These are phyloP conservation scores for Zancudomyces culisetae DNA, from an alignment of 371 early-diverging fungal genomes.

Conservation along the genomic window DNA sequence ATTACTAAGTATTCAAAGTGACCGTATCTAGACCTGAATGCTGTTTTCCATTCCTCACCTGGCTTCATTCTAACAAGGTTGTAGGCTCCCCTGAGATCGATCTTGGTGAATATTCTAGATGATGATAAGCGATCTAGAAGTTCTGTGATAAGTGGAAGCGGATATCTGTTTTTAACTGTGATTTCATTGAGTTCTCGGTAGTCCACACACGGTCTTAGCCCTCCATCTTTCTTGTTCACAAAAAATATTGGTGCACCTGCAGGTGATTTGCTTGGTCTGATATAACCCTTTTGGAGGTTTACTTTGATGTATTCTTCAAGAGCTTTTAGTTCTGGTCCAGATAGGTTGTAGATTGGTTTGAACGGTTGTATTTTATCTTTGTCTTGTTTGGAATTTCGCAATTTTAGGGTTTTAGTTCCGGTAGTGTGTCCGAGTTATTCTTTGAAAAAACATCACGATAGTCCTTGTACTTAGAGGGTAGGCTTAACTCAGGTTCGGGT, in stretches of 20 bases:
- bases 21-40: slow-evolving; percentile 23
- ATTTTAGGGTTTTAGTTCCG: slow-evolving; percentile 9
- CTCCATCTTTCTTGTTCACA: slow-evolving; percentile 31
- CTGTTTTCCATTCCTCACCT: slow-evolving; percentile 24
- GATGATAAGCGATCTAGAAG: slow-evolving; percentile 20
- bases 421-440: slow-evolving; percentile 5
- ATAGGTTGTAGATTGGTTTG: slow-evolving; percentile 10
- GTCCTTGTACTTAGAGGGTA: slow-evolving; percentile 8
- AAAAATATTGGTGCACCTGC: slow-evolving; percentile 30
- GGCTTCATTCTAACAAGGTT: slow-evolving; percentile 11
- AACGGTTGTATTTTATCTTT: slow-evolving; percentile 7
- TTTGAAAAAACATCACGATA: slow-evolving; percentile 11
- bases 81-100: slow-evolving; percentile 28
- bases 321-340: slow-evolving; percentile 7
- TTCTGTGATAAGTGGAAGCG: slow-evolving; percentile 28
- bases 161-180: slow-evolving; percentile 23
- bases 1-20: slow-evolving; percentile 24
- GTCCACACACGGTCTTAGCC: slow-evolving; percentile 24
- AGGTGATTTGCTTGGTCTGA: slow-evolving; percentile 23
- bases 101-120: slow-evolving; percentile 23
- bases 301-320: slow-evolving; percentile 10
- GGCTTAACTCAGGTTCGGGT: no score
- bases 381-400: slow-evolving; percentile 4
- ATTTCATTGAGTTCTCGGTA: slow-evolving; percentile 28
- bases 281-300: slow-evolving; percentile 17